Conservation (phyloP, 2,329 filamentous ascomycete genomes). For the Fusarium sp. region DNA sequence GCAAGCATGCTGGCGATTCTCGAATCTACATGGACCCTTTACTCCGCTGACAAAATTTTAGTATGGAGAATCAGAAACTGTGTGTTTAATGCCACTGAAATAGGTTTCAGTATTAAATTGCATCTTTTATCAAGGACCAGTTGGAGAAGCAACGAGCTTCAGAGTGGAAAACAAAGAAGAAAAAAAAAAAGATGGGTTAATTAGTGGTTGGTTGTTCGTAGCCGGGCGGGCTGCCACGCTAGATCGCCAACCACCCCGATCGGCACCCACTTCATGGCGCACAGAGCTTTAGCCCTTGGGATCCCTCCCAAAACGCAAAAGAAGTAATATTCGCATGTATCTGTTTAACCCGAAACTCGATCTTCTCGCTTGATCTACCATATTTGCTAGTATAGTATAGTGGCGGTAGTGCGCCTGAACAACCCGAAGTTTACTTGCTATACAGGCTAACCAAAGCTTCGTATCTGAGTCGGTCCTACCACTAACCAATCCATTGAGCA, state of each 20-base stretch:
- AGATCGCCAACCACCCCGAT: constrained; percentile 39
- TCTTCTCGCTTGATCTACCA: constrained; percentile 11
- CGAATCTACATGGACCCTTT: neutral
- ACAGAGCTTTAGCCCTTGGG: constrained; percentile 16
- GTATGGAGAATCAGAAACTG: neutral
- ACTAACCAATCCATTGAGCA: constrained; percentile 4
- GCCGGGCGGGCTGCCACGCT: constrained; percentile 36
- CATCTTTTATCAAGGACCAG: constrained; percentile 6
- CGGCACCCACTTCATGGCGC: constrained; percentile 23
- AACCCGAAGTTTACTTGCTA: constrained; percentile 2
- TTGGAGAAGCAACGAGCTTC: constrained; percentile 15
- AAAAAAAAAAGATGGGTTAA: constrained; percentile 14
- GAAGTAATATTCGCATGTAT: constrained; percentile 13
- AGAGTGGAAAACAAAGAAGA: neutral
- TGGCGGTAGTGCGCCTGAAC: neutral
- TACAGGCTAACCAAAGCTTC: constrained; percentile 22
- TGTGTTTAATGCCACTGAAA: neutral
- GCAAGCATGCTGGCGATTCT: neutral
- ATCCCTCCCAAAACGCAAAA: constrained; percentile 3
- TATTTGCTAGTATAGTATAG: constrained; percentile 1
- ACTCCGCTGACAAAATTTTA: neutral
- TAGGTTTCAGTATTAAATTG: constrained; percentile 8
- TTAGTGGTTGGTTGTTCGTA: constrained; percentile 10
- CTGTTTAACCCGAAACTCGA: constrained; percentile 25
- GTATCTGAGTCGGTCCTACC: constrained; percentile 25